Percentiles rank a stretch among this genome's conserved stretches.
Conservation (phyloP, 257 asterid species). For the Coffea canephora region DNA sequence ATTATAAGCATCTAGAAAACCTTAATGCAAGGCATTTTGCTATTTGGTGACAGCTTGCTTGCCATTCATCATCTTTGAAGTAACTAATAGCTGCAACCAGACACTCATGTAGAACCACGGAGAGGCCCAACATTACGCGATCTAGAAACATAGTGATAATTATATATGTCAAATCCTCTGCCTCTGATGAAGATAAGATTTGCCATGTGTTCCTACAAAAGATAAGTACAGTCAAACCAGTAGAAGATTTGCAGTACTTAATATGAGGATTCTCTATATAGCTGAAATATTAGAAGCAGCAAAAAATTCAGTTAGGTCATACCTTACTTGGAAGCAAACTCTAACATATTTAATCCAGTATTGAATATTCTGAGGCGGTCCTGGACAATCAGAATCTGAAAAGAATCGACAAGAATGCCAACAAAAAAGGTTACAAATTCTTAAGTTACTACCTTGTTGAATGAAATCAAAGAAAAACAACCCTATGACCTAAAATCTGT, state of each 20-base stretch:
- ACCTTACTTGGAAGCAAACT: conserved; percentile 69
- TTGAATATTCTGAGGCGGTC: conserved; percentile 81
- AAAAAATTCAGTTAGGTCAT: background rate
- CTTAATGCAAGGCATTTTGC: conserved; percentile 70
- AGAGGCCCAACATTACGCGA: conserved; percentile 70
- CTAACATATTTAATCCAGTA: conserved; percentile 60
- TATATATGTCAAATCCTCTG: conserved; percentile 62
- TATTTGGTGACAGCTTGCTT: conserved; percentile 48
- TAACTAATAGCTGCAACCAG: conserved; percentile 49
- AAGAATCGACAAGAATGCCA: conserved; percentile 14
- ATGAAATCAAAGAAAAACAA: background rate
- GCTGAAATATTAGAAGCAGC: background rate
- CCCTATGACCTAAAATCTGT: background rate
- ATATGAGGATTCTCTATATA: background rate
- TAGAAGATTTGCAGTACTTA: background rate
- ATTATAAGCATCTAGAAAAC: conserved; percentile 29
- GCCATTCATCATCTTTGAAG: conserved; percentile 73
- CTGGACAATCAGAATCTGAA: conserved; percentile 51
- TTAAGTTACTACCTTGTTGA: background rate
- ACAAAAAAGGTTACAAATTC: background rate
- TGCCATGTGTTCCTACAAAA: conserved; percentile 44
- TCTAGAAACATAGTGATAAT: conserved; percentile 67
- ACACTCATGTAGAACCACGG: conserved; percentile 50
- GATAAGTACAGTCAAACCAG: conserved; percentile 6
- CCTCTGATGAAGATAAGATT: conserved; percentile 56